A percentile compares a stretch with the other conserved stretches of the same genome.
Evolutionary conservation across 768 basidiomycete genomes (phyloP).

Genomic region (Hemileccinum impolitum): DNA sequence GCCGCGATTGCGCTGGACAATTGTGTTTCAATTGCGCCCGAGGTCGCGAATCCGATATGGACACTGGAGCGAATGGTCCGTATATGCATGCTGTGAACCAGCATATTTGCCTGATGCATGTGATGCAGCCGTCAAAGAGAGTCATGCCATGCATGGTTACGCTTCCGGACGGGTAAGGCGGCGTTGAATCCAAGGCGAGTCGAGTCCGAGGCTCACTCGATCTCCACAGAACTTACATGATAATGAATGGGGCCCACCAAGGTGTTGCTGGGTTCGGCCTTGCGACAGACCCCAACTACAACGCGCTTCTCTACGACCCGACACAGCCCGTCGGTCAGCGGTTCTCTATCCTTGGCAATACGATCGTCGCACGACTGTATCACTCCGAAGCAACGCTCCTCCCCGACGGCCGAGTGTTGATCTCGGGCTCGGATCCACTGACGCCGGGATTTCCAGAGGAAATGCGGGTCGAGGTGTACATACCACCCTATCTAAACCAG

Average conservation of each 20-base stretch:
- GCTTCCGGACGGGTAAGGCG: conserved; percentile 43
- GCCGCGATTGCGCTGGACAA: conserved; percentile 55
- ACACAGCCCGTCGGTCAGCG: conserved; percentile 54
- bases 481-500: conserved; percentile 78
- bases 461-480: conserved; percentile 75
- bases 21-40: conserved; percentile 68
- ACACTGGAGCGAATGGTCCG: conserved; percentile 75
- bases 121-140: conserved; percentile 56
- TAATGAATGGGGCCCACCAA: conserved; percentile 69
- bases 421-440: conserved; percentile 75
- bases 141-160: conserved; percentile 76
- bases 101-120: neutral
- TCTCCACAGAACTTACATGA: conserved; percentile 62
- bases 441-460: conserved; percentile 67
- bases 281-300: conserved; percentile 57
- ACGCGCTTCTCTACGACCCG: conserved; percentile 73
- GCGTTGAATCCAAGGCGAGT: neutral
- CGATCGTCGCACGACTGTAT: conserved; percentile 72
- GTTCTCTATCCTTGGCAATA: conserved; percentile 61
- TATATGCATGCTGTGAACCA: neutral
- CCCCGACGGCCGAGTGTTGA: conserved; percentile 69
- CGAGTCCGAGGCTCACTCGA: conserved; percentile 2
- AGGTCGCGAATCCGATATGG: conserved; percentile 61
- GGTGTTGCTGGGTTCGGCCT: conserved; percentile 76
- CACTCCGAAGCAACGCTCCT: conserved; percentile 76